phyloP scores from a whole-genome alignment of 768 basidiomycete species.

The Paxillus involutus region DNA sequence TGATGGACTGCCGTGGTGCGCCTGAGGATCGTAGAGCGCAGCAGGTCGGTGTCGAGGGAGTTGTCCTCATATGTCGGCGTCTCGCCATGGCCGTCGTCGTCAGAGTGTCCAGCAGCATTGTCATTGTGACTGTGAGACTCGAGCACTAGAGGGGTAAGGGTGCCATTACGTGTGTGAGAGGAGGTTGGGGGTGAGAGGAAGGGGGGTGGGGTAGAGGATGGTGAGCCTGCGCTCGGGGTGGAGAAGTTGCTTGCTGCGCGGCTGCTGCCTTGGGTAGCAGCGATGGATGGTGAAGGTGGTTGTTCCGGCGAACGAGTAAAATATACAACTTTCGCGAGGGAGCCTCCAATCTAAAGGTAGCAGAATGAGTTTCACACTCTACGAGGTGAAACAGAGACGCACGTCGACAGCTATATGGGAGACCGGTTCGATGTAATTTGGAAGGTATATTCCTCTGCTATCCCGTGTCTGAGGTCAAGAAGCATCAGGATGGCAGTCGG shows the following conservation, averaged over 20 bases:
- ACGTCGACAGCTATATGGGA: slow-evolving; percentile 98
- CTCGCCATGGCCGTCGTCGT: slow-evolving; percentile 19
- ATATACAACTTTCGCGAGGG: slow-evolving; percentile 96
- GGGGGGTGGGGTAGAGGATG: slow-evolving; percentile 26
- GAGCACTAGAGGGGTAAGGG: slow-evolving; percentile 81
- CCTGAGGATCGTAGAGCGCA: slow-evolving; percentile 66
- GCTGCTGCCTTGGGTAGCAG: slow-evolving; percentile 58
- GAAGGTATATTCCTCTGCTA: slow-evolving; percentile 95
- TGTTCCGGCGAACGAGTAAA: slow-evolving; percentile 93
- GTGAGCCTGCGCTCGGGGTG: slow-evolving; percentile 36
- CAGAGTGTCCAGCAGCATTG: slow-evolving; percentile 17
- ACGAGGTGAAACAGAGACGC: slow-evolving; percentile 36
- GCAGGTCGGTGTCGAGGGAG: slow-evolving; percentile 40
- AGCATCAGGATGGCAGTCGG: slow-evolving; percentile 6
- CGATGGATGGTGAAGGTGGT: slow-evolving; percentile 72
- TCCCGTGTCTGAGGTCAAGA: slow-evolving; percentile 68
- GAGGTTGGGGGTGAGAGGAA: slow-evolving; percentile 25
- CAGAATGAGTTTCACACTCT: not conserved
- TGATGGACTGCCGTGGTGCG: slow-evolving; percentile 60
- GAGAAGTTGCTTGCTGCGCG: slow-evolving; percentile 45
- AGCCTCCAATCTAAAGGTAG: slow-evolving; percentile 82
- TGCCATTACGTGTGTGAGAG: slow-evolving; percentile 53
- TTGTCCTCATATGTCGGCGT: slow-evolving; percentile 20
- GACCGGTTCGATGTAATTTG: slow-evolving; percentile 95
- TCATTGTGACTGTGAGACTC: slow-evolving; percentile 44